These are phyloP conservation scores for Suillus variegatus DNA, from an alignment of 768 basidiomycete genomes.

Conservation along the genomic window DNA sequence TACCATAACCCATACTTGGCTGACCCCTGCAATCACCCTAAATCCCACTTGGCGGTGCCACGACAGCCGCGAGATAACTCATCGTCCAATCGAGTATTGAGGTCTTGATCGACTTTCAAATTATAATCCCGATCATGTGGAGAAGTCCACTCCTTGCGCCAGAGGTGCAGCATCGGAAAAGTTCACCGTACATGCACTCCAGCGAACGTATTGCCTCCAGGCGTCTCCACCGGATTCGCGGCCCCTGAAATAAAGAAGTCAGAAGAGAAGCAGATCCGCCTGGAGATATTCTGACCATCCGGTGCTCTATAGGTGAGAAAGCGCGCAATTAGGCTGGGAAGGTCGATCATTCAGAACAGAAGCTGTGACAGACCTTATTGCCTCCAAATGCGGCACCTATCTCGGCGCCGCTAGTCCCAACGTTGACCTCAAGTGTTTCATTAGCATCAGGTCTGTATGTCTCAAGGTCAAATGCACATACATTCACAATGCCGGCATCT, in stretches of 20 bases:
- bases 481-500: slow-evolving; percentile 92
- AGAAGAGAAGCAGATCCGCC: slow-evolving; percentile 28
- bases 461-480: slow-evolving; percentile 36
- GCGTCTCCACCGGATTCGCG: slow-evolving; percentile 97
- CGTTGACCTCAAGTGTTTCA: slow-evolving; percentile 51
- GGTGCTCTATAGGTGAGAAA: slow-evolving; percentile 57
- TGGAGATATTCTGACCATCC: slow-evolving; percentile 56
- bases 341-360: slow-evolving; percentile 16
- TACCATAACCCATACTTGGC: slow-evolving; percentile 15
- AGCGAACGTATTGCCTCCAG: slow-evolving; percentile 97
- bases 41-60: slow-evolving; percentile 9
- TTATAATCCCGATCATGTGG: slow-evolving; percentile 33
- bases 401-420: slow-evolving; percentile 68
- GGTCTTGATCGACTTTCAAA: slow-evolving; percentile 7
- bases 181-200: slow-evolving; percentile 92
- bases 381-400: slow-evolving; percentile 91
- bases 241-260: slow-evolving; percentile 56
- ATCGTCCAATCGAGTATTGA: slow-evolving; percentile 1
- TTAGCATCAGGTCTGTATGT: slow-evolving; percentile 6
- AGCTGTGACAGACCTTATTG: slow-evolving; percentile 65
- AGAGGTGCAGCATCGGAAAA: slow-evolving; percentile 87
- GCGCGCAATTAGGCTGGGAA: slow-evolving; percentile 13
- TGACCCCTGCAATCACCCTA: slow-evolving; percentile 11
- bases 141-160: slow-evolving; percentile 91
- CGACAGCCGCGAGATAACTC: slow-evolving; percentile 5